Evolutionary conservation across 345 rosid genomes (phyloP).

Genomic region (Excoecaria agallocha): DNA sequence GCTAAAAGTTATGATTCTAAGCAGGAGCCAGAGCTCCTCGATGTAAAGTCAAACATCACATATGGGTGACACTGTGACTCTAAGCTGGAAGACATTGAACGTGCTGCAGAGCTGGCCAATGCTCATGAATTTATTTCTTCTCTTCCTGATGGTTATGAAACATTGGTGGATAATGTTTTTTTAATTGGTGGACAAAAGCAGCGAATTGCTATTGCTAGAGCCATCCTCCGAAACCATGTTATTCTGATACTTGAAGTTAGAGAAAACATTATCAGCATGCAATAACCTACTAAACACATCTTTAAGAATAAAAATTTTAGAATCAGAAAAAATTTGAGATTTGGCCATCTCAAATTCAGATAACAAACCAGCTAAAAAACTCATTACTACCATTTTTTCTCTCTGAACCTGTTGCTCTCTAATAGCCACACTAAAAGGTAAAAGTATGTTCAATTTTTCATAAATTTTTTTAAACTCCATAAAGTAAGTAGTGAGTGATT

Average conservation of each 20-base stretch:
- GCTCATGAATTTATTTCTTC: slow-evolving; percentile 85
- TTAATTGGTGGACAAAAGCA: slow-evolving; percentile 98
- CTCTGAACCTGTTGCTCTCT: too few species aligned
- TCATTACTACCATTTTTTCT: too few species aligned
- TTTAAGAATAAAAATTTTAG: too few species aligned
- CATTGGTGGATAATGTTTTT: slow-evolving; percentile 80
- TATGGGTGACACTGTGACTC: slow-evolving; percentile 68
- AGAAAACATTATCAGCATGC: too few species aligned
- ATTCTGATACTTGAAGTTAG: slow-evolving; percentile 90
- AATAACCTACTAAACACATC: too few species aligned
- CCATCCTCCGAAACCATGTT: slow-evolving; percentile 81
- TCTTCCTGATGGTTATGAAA: slow-evolving; percentile 81
- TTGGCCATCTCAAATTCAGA: too few species aligned
- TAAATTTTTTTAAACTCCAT: too few species aligned
- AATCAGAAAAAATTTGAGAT: too few species aligned
- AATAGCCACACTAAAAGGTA: too few species aligned
- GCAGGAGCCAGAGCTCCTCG: slow-evolving; percentile 90
- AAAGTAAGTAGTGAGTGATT: too few species aligned
- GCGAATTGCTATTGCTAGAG: slow-evolving; percentile 94
- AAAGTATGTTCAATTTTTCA: too few species aligned
- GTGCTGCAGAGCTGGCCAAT: slow-evolving; percentile 84
- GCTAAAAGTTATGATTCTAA: background rate
- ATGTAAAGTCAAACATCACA: slow-evolving; percentile 75
- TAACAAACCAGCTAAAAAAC: too few species aligned
- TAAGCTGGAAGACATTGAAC: slow-evolving; percentile 68